Conservation (phyloP, 2,329 filamentous ascomycete genomes). For the Diaporthe longicolla region DNA sequence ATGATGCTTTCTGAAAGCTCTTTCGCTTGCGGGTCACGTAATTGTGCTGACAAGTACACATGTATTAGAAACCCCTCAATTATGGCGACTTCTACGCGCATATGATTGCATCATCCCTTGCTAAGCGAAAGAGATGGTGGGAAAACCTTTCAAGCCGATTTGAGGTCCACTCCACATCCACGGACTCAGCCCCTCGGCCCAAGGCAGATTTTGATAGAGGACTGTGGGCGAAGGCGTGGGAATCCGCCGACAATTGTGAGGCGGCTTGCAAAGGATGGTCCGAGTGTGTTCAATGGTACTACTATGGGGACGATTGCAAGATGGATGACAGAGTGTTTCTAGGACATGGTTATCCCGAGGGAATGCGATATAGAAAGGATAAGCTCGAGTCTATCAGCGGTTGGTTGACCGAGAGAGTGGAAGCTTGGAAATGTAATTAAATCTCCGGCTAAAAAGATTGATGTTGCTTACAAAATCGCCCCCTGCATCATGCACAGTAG, state of each 20-base stretch:
- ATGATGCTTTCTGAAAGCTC: neutral
- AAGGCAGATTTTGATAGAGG: constrained; percentile 38
- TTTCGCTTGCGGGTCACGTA: neutral
- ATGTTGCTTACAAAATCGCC: neutral
- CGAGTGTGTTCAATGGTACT: constrained; percentile 49
- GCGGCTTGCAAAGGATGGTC: constrained; percentile 47
- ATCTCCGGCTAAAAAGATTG: too few relatives aligned
- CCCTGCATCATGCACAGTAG: neutral
- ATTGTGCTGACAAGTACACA: neutral
- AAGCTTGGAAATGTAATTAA: constrained; percentile 18
- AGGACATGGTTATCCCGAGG: constrained; percentile 44
- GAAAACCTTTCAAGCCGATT: constrained; percentile 47
- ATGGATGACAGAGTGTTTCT: constrained; percentile 47
- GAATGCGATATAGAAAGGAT: constrained; percentile 27
- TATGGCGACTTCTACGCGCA: constrained; percentile 47
- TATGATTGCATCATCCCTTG: constrained; percentile 46
- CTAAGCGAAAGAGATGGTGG: constrained; percentile 46
- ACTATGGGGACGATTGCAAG: constrained; percentile 49
- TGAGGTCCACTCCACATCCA: constrained; percentile 45
- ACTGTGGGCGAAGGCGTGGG: constrained; percentile 46
- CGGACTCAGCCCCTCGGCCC: constrained; percentile 42
- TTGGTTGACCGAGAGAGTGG: constrained; percentile 15
- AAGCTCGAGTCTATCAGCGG: constrained; percentile 33
- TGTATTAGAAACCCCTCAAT: constrained; percentile 42
- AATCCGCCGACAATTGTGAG: constrained; percentile 47